Evolutionary conservation across 1,284 basidiomycete genomes (phyloP), one percentile per base, ranked within the genome.

Genomic region (Ustilago curta): DNA sequence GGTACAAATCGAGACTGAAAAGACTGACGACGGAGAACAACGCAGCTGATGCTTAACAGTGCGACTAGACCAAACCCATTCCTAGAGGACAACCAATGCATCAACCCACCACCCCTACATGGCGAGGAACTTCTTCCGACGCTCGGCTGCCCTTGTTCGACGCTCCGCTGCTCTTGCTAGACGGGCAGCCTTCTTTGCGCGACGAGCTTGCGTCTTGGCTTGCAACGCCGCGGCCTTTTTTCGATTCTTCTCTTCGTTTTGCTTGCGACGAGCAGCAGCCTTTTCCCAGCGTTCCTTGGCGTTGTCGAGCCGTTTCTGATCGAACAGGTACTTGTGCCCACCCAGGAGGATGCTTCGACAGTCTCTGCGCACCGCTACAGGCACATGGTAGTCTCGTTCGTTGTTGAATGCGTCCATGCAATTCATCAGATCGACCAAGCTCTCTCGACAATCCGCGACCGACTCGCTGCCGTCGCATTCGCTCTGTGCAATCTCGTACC

Each of bases 401-500:
- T 16, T 14, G 21, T 19, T n/a, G 27, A 27, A 48, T 1, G 14
- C n/a, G 31, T 51, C 50, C 31, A 51, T 51, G 31, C 31, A 32
- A 4, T 51, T 37, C 23, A 35, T 40, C 1, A 37, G 32, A 12
- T 51, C 50, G 5, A 2, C 12, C 35, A 35, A 37, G 23, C 16
- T 40, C 14, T 25, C 35, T 14, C 31, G 23, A 12, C 11, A 21
- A 25, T 39, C 32, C 1, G n/a, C 50, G 32, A 21, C 49, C 18
- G 19, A 27, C 9, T 23, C 35, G 8, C 39, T 39, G 21, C 50
- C 50, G 6, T 40, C 35, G 37, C 40, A 51, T 16, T 51, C 35
- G 35, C 8, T 8, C 35, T 51, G 50, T 2, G 50, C 50, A 1
- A 51, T 51, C 50, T 19, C 18, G 14, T 39, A 21, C 50, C 50